Conservation (phyloP, 257 asterid species). For the Capsicum baccatum region DNA sequence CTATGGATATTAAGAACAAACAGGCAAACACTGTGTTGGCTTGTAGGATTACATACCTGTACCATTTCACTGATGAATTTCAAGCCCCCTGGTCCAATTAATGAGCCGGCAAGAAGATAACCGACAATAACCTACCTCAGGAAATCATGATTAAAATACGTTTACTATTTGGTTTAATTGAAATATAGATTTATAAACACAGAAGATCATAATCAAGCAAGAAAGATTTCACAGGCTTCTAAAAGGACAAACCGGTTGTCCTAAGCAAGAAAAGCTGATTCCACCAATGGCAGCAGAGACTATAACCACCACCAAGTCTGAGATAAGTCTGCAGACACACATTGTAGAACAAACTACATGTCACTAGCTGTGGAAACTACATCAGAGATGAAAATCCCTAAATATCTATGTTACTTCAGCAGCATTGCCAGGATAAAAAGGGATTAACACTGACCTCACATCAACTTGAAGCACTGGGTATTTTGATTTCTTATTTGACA, state of each 20-base stretch:
- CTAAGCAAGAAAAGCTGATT: conserved; percentile 89
- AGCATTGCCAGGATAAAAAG: background rate
- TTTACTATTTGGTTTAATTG: conserved; percentile 9
- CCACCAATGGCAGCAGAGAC: conserved; percentile 99
- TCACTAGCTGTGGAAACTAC: conserved; percentile 23
- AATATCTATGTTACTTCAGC: background rate
- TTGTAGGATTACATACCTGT: conserved; percentile 61
- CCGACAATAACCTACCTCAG: conserved; percentile 81
- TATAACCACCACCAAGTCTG: conserved; percentile 95
- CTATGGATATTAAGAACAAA: conserved; percentile 1
- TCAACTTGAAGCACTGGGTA: conserved; percentile 96
- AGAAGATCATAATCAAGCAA: conserved; percentile 30
- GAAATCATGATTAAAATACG: conserved; percentile 28
- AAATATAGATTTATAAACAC: conserved; percentile 27
- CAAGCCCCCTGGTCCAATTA: conserved; percentile 97
- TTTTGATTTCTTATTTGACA: conserved; percentile 91
- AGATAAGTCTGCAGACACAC: conserved; percentile 71
- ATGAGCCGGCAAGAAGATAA: conserved; percentile 93
- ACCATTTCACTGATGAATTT: conserved; percentile 92
- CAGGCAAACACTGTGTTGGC: background rate
- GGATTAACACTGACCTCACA: conserved; percentile 58
- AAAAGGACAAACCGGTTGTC: conserved; percentile 85
- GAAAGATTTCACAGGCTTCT: conserved; percentile 33
- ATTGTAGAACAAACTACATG: conserved; percentile 19
- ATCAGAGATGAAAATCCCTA: conserved; percentile 32